Conservation (phyloP, 2,329 filamentous ascomycete genomes). For the Pseudovirgaria hyperparasitica region DNA sequence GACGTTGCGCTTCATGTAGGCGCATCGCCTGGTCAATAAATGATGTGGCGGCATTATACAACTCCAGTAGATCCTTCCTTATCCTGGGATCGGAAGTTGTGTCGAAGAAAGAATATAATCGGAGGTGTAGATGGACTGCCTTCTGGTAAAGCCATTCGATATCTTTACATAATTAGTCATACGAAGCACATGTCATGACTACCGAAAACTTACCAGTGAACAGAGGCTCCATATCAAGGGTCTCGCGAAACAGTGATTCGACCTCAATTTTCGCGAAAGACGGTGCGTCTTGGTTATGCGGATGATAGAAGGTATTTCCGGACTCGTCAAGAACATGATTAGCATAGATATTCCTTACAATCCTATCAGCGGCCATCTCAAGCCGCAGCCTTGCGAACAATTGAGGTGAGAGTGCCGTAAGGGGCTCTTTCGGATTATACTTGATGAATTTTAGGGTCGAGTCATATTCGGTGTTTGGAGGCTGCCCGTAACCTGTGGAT, state of each 20-base stretch:
- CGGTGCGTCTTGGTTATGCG: too few relatives aligned
- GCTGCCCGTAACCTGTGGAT: conserved; percentile 74
- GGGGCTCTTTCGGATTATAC: conserved; percentile 22
- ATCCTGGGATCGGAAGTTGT: conserved; percentile 49
- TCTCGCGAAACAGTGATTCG: too few relatives aligned
- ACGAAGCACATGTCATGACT: conserved; percentile 6
- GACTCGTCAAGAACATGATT: too few relatives aligned
- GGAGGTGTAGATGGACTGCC: conserved; percentile 62
- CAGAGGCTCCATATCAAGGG: too few relatives aligned
- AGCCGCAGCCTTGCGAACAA: conserved; percentile 24
- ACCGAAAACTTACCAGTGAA: neutral
- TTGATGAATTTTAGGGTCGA: conserved; percentile 49
- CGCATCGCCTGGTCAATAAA: conserved; percentile 51
- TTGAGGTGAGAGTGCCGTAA: conserved; percentile 21
- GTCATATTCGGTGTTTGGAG: conserved; percentile 64
- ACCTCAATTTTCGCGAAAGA: too few relatives aligned
- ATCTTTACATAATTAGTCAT: conserved; percentile 34
- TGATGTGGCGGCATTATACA: conserved; percentile 58
- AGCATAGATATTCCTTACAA: too few relatives aligned
- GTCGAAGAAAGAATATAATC: conserved; percentile 71
- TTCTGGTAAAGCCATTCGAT: conserved; percentile 50
- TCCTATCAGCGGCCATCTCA: conserved; percentile 25
- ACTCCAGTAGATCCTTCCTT: conserved; percentile 55
- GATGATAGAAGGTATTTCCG: too few relatives aligned
- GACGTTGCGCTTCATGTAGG: conserved; percentile 41